Evolutionary conservation across 1,284 basidiomycete species (phyloP), one percentile per base, ranked within the genome.

Genomic region (Cyathus olla): DNA sequence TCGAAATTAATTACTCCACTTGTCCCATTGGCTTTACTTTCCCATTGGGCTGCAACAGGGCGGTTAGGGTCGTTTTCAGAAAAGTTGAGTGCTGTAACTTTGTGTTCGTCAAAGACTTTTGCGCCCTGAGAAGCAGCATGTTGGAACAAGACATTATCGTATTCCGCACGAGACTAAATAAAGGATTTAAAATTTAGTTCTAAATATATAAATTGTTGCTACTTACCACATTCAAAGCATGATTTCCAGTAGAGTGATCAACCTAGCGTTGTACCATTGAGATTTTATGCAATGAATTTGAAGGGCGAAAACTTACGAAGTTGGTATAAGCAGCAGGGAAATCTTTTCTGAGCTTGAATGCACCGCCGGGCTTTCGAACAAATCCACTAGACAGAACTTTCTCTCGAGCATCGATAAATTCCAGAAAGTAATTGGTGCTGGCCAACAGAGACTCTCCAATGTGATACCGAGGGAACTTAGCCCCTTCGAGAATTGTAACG

Each of bases 1-100:
- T 70, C 69, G 59, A 72, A 72, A 19, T 31, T 28, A 49, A 72
- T 66, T 2, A 44, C 28, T 22, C 63, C 60, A 35, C 31, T 57
- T 31, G 40, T 21, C n/a, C 59, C 55, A n/a, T 40, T 11, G 26
- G 48, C 49, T 47, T 57, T 60, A 44, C 29, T 54, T 29, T 40
- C 40, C 61, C 61, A 63, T n/a, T 56, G 47, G 22, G 61, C 61
- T n/a, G 61, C 59, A 44, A 63, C 52, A 4, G 61, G 61, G 17
- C 59, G 54, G 22, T 60, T 49, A 17, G 55, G 26, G 39, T 60
- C 55, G 28, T 52, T 50, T 40, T 37, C 48, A 21, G 55, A 52
- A 31, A 60, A 60, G 35, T 26, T 22, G 27, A 60, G 47, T 11
- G 21, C n/a, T 28, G 37, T 53, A 27, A 60, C 60, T 57, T 52